Conservation (phyloP, 306 rosid genomes). For the Inga leiocalycina region DNA sequence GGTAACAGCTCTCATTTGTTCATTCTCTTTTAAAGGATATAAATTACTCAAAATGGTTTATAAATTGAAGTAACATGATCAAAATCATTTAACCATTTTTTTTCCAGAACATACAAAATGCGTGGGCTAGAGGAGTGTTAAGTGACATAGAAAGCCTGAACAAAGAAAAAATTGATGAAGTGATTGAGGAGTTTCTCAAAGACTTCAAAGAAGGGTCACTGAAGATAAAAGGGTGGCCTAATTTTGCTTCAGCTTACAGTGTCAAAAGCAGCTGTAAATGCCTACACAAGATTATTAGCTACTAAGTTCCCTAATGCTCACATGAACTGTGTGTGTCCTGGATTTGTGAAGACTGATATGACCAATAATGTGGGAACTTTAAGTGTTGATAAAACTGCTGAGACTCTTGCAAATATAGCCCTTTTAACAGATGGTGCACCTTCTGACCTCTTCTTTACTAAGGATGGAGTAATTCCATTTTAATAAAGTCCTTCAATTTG, state of each 20-base stretch:
- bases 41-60: not conserved
- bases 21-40: not conserved
- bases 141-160: not conserved
- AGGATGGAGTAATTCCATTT: not conserved
- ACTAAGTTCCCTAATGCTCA: not conserved
- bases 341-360: not conserved
- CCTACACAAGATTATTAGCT: not conserved
- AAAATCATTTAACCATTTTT: not conserved
- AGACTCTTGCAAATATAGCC: not conserved
- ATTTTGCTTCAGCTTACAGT: not conserved
- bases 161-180: not conserved
- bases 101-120: not conserved
- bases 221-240: not conserved
- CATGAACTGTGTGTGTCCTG: not conserved
- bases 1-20: conserved; percentile 31
- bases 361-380: not conserved
- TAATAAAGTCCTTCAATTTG: not conserved
- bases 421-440: not conserved
- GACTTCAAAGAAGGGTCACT: not conserved
- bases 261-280: conserved; percentile 2
- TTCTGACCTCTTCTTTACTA: not conserved
- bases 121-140: not conserved
- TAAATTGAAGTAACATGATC: not conserved
- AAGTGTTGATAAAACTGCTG: not conserved
- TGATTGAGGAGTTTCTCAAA: not conserved